Evolutionary conservation across 352 stramenopile species (phyloP).

Genomic region (Pythium brachiatum): DNA sequence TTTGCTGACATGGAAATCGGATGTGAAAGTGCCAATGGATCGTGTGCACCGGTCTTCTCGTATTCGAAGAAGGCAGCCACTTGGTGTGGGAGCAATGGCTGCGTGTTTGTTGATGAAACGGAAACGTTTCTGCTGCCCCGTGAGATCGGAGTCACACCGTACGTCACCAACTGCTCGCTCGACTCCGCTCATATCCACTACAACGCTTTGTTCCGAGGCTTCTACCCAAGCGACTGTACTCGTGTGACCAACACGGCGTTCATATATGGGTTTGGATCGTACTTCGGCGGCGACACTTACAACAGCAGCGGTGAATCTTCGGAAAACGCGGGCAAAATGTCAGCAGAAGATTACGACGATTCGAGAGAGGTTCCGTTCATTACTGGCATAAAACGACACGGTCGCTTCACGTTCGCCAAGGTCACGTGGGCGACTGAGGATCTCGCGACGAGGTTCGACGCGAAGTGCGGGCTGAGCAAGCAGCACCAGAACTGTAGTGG

Average conservation of each 20-base stretch:
- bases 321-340: too few relatives aligned
- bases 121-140: constrained; percentile 30
- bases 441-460: constrained; percentile 32
- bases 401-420: constrained; percentile 44
- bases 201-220: constrained; percentile 39
- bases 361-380: constrained; percentile 34
- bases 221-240: constrained; percentile 32
- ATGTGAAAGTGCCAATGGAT: background rate
- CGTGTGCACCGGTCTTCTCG: constrained; percentile 23
- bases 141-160: constrained; percentile 41
- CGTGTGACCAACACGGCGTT: constrained; percentile 30
- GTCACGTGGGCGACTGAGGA: constrained; percentile 35
- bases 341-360: too few relatives aligned
- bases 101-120: constrained; percentile 38
- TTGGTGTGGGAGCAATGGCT: constrained; percentile 35
- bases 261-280: constrained; percentile 42
- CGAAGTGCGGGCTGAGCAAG: constrained; percentile 26
- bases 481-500: constrained; percentile 28
- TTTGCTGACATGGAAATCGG: constrained; percentile 2
- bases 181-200: constrained; percentile 31
- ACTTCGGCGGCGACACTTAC: constrained; percentile 43
- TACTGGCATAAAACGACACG: constrained; percentile 29
- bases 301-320: too few relatives aligned
- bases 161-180: constrained; percentile 37
- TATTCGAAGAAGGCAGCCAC: constrained; percentile 26